A percentile compares a stretch with the other conserved stretches of the same genome.
phyloP scores from a whole-genome alignment of 371 early-diverging fungal species.

The Blyttiomyces sp. region DNA sequence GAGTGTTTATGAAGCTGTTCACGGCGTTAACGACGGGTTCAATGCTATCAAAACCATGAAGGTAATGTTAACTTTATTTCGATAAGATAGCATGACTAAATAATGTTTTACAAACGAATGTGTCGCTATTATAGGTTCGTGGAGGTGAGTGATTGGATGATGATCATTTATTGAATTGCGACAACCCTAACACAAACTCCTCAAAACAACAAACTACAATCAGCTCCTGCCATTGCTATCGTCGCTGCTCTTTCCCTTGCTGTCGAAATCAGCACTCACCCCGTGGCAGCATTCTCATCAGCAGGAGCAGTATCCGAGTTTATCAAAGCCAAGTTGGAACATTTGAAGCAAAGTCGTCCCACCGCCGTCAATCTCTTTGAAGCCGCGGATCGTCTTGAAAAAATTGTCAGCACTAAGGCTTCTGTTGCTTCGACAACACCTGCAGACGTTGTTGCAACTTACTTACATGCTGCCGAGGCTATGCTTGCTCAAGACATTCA shows the following conservation, averaged over 20 bases:
- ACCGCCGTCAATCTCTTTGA: slow-evolving; percentile 96
- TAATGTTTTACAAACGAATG: no score
- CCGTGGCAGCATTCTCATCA: slow-evolving; percentile 31
- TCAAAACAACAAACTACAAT: neutral
- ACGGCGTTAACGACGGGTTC: slow-evolving; percentile 71
- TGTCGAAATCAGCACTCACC: slow-evolving; percentile 56
- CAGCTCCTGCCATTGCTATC: slow-evolving; percentile 95
- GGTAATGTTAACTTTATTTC: no score
- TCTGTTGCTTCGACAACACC: slow-evolving; percentile 21
- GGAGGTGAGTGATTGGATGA: slow-evolving; percentile 37
- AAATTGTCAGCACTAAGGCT: slow-evolving; percentile 34
- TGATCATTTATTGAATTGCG: no score
- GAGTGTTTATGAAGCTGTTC: slow-evolving; percentile 71
- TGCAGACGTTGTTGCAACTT: slow-evolving; percentile 50
- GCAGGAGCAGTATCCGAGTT: slow-evolving; percentile 50
- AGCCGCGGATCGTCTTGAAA: slow-evolving; percentile 71
- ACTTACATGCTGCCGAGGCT: slow-evolving; percentile 71
- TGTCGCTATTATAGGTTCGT: no score
- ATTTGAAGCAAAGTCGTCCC: slow-evolving; percentile 75
- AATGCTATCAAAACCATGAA: slow-evolving; percentile 92
- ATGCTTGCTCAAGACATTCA: slow-evolving; percentile 83
- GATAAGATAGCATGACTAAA: no score
- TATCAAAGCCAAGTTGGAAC: slow-evolving; percentile 64
- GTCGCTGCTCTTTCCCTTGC: slow-evolving; percentile 90
- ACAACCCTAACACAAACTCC: no score